Percentiles rank a stretch among this genome's conserved stretches.
These are phyloP conservation scores for Fusarium scirpi DNA, from an alignment of 2,329 filamentous ascomycete genomes.

Conservation along the genomic window DNA sequence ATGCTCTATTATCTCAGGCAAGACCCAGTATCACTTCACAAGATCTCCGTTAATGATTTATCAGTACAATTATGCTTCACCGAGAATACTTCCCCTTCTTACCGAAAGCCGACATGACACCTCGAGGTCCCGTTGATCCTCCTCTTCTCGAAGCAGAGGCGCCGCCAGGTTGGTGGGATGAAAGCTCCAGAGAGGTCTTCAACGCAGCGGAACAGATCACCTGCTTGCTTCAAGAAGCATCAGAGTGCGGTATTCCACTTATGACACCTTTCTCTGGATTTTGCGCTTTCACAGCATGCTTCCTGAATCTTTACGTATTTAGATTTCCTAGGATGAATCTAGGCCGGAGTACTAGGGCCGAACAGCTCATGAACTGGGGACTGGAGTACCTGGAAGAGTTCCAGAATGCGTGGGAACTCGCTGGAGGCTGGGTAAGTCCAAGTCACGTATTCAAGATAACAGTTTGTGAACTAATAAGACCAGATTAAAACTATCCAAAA, in stretches of 20 bases:
- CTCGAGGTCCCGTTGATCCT: conserved; percentile 55
- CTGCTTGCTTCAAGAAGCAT: conserved; percentile 53
- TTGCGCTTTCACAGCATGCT: conserved; percentile 59
- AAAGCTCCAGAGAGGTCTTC: conserved; percentile 54
- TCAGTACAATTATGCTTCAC: conserved; percentile 57
- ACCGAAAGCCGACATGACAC: conserved; percentile 51
- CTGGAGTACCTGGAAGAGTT: conserved; percentile 42
- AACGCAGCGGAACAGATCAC: conserved; percentile 53
- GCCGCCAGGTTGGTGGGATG: conserved; percentile 56
- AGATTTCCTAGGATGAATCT: conserved; percentile 57
- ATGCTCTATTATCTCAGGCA: conserved; percentile 59
- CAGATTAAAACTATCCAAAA: conserved; percentile 45
- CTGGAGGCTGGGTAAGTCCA: conserved; percentile 37
- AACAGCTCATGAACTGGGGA: conserved; percentile 38
- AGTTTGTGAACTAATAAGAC: background rate
- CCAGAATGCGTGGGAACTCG: conserved; percentile 40
- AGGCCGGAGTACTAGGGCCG: conserved; percentile 21
- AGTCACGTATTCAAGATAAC: rapidly evolving
- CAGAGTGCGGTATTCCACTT: conserved; percentile 52
- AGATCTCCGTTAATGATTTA: too few species aligned
- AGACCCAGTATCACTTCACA: too few species aligned
- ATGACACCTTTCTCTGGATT: conserved; percentile 59
- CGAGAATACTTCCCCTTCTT: conserved; percentile 60
- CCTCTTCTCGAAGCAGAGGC: conserved; percentile 54
- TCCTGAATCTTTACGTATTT: conserved; percentile 56